phyloP scores from a whole-genome alignment of 1,284 basidiomycete species.

The Puccinia polysora region DNA sequence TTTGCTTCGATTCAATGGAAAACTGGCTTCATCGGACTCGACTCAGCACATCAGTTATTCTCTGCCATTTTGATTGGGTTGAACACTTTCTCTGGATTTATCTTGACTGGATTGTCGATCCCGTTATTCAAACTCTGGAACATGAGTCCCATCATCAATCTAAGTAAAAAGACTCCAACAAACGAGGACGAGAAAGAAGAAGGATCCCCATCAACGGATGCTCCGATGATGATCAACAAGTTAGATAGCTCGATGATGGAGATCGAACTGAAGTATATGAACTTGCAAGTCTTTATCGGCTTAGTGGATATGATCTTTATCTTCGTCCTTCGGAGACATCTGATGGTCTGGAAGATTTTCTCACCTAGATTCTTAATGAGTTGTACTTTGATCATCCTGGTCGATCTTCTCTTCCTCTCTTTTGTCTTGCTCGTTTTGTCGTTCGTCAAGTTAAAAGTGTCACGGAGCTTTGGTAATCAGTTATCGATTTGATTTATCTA shows the following conservation, averaged over 20 bases:
- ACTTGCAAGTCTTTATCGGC: slow-evolving; percentile 67
- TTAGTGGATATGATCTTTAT: slow-evolving; percentile 70
- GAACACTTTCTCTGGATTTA: slow-evolving; percentile 73
- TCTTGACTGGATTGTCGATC: slow-evolving; percentile 62
- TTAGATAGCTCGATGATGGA: slow-evolving; percentile 49
- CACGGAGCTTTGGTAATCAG: slow-evolving; percentile 41
- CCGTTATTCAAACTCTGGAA: slow-evolving; percentile 85
- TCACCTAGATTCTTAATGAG: slow-evolving; percentile 86
- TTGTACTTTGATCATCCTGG: slow-evolving; percentile 56
- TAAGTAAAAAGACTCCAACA: background rate
- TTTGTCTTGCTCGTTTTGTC: slow-evolving; percentile 41
- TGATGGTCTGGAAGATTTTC: slow-evolving; percentile 99
- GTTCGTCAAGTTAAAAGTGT: slow-evolving; percentile 40
- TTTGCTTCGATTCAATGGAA: slow-evolving; percentile 94
- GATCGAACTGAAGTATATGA: slow-evolving; percentile 63
- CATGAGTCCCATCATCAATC: slow-evolving; percentile 61
- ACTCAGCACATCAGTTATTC: slow-evolving; percentile 66
- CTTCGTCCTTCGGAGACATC: slow-evolving; percentile 72
- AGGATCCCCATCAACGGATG: slow-evolving; percentile 50
- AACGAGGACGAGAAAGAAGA: slow-evolving; percentile 46
- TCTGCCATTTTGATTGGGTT: slow-evolving; percentile 71
- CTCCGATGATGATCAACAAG: slow-evolving; percentile 51
- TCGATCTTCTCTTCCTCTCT: slow-evolving; percentile 56
- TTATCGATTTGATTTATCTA: background rate
- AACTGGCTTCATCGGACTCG: slow-evolving; percentile 72